Evolutionary conservation across 257 asterid species (phyloP).

Genomic region (Salvia splendens): DNA sequence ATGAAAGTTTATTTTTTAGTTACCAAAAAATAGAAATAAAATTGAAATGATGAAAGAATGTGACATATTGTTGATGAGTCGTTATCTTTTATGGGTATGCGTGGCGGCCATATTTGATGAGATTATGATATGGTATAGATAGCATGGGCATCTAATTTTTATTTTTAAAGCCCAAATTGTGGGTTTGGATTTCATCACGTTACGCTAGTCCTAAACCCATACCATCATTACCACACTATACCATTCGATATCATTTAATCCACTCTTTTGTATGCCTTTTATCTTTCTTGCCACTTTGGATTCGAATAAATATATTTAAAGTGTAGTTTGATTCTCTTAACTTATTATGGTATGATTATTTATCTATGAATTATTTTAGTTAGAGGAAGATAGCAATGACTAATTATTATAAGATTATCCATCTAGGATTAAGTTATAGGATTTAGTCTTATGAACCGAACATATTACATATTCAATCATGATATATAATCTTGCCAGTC

Average conservation of each 20-base stretch:
- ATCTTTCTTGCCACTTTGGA: not conserved
- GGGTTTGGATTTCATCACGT: too few relatives aligned
- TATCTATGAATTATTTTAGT: too few relatives aligned
- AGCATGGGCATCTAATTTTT: not conserved
- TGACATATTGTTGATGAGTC: conserved; percentile 22
- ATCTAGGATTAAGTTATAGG: too few relatives aligned
- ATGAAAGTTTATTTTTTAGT: not conserved
- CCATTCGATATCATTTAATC: too few relatives aligned
- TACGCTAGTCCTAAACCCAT: not conserved
- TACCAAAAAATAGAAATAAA: conserved; percentile 3
- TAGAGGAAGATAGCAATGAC: too few relatives aligned
- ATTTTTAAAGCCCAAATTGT: not conserved
- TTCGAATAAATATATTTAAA: too few relatives aligned
- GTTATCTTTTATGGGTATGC: conserved; percentile 35
- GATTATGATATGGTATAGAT: not conserved
- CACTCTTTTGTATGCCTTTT: not conserved
- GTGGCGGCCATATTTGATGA: conserved; percentile 33
- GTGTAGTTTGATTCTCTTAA: too few relatives aligned
- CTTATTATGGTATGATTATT: too few relatives aligned
- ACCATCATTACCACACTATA: not conserved
- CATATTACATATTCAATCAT: too few relatives aligned
- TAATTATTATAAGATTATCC: too few relatives aligned
- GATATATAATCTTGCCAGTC: too few relatives aligned
- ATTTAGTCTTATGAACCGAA: too few relatives aligned
- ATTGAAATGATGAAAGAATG: conserved; percentile 23